Evolutionary conservation across 805 yeast species (phyloP).

Genomic region (Priceomyces haplophilus): DNA sequence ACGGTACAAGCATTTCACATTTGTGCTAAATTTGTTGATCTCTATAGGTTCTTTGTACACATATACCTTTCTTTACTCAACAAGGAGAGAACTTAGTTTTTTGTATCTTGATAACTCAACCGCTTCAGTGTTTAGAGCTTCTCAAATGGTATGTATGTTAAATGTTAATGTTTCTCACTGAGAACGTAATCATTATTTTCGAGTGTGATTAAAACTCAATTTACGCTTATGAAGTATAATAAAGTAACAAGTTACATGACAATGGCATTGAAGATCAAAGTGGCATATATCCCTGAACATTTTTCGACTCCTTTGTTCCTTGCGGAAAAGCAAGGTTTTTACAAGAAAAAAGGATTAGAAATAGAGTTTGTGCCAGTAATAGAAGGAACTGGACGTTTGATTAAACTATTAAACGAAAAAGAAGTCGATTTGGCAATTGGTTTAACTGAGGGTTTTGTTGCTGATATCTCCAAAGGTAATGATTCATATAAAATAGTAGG

Average conservation of each 20-base stretch:
- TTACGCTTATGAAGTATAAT: too few species aligned
- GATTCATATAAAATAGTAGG: conserved; percentile 65
- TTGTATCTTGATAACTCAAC: background rate
- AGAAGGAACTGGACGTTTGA: conserved; percentile 86
- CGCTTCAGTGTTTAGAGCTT: background rate
- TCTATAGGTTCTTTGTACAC: background rate
- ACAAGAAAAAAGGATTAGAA: conserved; percentile 45
- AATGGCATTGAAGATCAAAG: conserved; percentile 33
- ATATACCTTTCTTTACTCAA: background rate
- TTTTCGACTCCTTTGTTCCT: conserved; percentile 83
- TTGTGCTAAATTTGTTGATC: background rate
- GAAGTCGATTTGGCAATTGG: conserved; percentile 83
- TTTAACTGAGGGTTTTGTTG: conserved; percentile 84
- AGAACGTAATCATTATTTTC: too few species aligned
- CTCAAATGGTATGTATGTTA: background rate
- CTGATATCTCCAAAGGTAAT: conserved; percentile 74
- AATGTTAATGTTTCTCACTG: too few species aligned
- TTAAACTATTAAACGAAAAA: conserved; percentile 61
- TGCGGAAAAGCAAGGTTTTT: conserved; percentile 61
- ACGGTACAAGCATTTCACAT: too few species aligned
- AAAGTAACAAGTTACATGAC: too few species aligned
- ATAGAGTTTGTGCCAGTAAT: conserved; percentile 68
- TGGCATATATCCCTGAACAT: conserved; percentile 90
- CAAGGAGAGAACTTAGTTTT: background rate
- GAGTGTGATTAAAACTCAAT: too few species aligned